phyloP scores from a whole-genome alignment of 768 basidiomycete species.

The Amanita molliuscula region DNA sequence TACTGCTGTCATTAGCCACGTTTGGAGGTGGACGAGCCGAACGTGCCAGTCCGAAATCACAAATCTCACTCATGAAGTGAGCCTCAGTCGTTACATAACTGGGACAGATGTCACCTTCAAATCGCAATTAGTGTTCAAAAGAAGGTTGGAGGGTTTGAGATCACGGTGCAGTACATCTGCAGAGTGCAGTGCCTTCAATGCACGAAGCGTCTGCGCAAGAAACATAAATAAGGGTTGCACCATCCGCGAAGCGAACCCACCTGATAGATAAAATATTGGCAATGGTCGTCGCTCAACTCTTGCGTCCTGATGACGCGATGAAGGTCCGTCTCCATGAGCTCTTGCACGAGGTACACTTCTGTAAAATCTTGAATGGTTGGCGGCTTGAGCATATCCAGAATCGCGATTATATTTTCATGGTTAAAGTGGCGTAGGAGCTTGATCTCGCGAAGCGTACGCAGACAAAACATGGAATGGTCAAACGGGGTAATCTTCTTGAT shows the following conservation, averaged over 20 bases:
- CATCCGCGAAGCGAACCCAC: constrained; percentile 24
- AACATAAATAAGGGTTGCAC: constrained; percentile 12
- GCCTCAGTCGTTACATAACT: not conserved
- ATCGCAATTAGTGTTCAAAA: constrained; percentile 86
- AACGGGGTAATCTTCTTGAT: constrained; percentile 96
- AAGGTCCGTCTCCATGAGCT: constrained; percentile 85
- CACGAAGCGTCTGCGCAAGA: constrained; percentile 69
- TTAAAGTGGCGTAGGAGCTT: constrained; percentile 75
- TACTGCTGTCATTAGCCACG: constrained; percentile 10
- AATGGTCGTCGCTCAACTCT: constrained; percentile 84
- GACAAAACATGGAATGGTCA: constrained; percentile 86
- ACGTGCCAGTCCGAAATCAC: constrained; percentile 76
- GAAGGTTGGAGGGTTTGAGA: constrained; percentile 79
- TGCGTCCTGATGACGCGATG: constrained; percentile 90
- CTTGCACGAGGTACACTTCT: constrained; percentile 83
- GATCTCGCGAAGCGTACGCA: constrained; percentile 84
- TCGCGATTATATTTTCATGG: constrained; percentile 87
- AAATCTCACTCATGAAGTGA: constrained; percentile 13
- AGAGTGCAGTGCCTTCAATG: constrained; percentile 82
- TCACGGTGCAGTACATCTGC: constrained; percentile 75
- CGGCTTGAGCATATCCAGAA: constrained; percentile 86
- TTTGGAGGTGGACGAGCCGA: constrained; percentile 7
- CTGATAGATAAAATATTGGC: constrained; percentile 37
- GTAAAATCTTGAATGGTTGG: constrained; percentile 65
- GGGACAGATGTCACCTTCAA: constrained; percentile 44